phyloP scores from a whole-genome alignment of 2,329 filamentous ascomycete genomes.

The Pleoardoris graminearum region DNA sequence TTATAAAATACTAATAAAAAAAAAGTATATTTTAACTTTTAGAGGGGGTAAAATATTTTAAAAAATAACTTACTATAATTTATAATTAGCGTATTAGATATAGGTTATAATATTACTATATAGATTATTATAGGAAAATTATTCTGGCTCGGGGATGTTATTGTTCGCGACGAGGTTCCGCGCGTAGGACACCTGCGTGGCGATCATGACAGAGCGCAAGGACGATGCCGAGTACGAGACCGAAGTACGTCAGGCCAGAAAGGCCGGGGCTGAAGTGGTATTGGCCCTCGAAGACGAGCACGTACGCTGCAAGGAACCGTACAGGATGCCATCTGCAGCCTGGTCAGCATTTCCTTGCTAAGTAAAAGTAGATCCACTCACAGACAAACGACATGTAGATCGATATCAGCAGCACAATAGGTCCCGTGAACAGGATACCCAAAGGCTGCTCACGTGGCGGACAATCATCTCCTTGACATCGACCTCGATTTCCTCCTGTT shows the following conservation, averaged over 20 bases:
- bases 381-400: constrained; percentile 52
- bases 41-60: too few species aligned
- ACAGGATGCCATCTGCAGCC: constrained; percentile 70
- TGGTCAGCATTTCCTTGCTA: constrained; percentile 1
- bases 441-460: constrained; percentile 59
- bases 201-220: constrained; percentile 68
- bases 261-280: constrained; percentile 72
- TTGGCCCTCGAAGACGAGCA: constrained; percentile 73
- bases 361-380: constrained; percentile 13
- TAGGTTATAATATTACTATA: too few species aligned
- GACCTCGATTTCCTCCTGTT: constrained; percentile 58
- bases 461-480: constrained; percentile 54
- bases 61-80: too few species aligned
- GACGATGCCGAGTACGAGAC: constrained; percentile 75
- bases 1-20: too few species aligned
- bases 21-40: too few species aligned
- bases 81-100: too few species aligned
- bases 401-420: constrained; percentile 53
- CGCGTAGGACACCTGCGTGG: constrained; percentile 68
- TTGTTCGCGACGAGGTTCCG: constrained; percentile 49
- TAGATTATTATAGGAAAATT: too few species aligned
- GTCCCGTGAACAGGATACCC: constrained; percentile 54
- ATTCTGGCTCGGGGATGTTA: constrained; percentile 57
- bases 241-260: constrained; percentile 80
- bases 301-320: constrained; percentile 86